Base-by-base conservation (phyloP, 768 basidiomycete genomes). In the Mycena pura region DNA sequence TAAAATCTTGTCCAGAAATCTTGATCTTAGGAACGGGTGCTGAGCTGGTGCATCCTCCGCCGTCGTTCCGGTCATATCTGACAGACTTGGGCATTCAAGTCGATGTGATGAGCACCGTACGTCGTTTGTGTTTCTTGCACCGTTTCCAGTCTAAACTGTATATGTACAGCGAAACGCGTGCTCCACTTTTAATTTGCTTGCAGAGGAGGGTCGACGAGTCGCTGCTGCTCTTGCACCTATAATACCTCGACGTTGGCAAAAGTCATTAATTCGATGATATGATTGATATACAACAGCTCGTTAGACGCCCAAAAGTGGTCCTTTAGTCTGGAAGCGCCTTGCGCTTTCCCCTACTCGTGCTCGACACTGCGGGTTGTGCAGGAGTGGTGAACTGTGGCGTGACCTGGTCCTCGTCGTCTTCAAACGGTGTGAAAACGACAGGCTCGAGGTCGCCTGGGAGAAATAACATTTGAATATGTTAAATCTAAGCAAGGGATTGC, bases 201-300 rank as follows among this genome's bases (percentile, higher is more conserved):
- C 90, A 0, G 96, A 99, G 73, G 96, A 99, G 76, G 96, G 96
- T 7, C 82, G 96, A 51, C 88, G 91, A 24, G 93, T 98, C 13
- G 93, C 95, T 38, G 95, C 93, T 14, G 96, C 95, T 2, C 74
- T 97, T n/a, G 79, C 96, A 19, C 95, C 95, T 5, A 65, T 88
- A 17, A 74, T 78, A 7, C 80, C 82, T 40, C 79, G 77, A 31
- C 41, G 73, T n/a, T 91, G 89, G 91, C 72, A 60, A 24, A 25
- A 60, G 28, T 39, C 50, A n/a, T 41, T 41, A 25, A 21, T 57
- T 40, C 55, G 47, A 24, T 48, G 32, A 38, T 41, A 48, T 36
- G 29, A 31, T 55, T 10, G 28, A 29, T 28, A 22, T 29, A 19
- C 22, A 19, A 10, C 50, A 46, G 19, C 41, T 21, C n/a, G n/a